A percentile compares a stretch with the other conserved stretches of the same genome.
phyloP scores from a whole-genome alignment of 2,329 filamentous ascomycete genomes.

The Calonectria montana region DNA sequence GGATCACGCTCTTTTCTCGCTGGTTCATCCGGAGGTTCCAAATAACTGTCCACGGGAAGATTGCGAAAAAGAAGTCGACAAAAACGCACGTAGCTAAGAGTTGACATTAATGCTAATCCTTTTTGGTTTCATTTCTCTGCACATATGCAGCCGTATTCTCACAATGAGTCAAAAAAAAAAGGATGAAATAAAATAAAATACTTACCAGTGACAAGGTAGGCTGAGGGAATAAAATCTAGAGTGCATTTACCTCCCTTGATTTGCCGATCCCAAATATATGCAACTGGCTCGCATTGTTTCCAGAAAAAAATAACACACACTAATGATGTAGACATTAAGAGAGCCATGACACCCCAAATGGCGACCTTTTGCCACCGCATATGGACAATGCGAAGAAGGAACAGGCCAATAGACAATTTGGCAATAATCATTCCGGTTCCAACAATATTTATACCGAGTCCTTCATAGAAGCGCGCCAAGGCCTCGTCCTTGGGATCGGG shows the following conservation, averaged over 20 bases:
- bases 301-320: slow-evolving; percentile 1
- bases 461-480: slow-evolving; percentile 41
- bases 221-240: slow-evolving; percentile 10
- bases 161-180: not conserved
- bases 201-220: slow-evolving; percentile 16
- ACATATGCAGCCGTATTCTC: not conserved
- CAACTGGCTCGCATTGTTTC: slow-evolving; percentile 16
- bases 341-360: slow-evolving; percentile 44
- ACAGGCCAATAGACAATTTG: slow-evolving; percentile 50
- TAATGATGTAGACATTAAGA: slow-evolving; percentile 5
- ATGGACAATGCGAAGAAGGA: slow-evolving; percentile 49
- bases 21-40: slow-evolving; percentile 55
- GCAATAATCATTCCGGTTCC: slow-evolving; percentile 50
- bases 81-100: slow-evolving; percentile 30
- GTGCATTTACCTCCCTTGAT: slow-evolving; percentile 3
- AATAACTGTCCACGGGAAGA: slow-evolving; percentile 55
- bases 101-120: not conserved
- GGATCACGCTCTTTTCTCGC: slow-evolving; percentile 54
- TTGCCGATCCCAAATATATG: slow-evolving; percentile 15
- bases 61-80: slow-evolving; percentile 50
- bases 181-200: not conserved
- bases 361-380: slow-evolving; percentile 44
- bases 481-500: slow-evolving; percentile 31
- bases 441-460: slow-evolving; percentile 47
- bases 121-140: too few species aligned